These are phyloP conservation scores for Trametes polyzona DNA, from an alignment of 1,284 basidiomycete genomes.

Conservation along the genomic window DNA sequence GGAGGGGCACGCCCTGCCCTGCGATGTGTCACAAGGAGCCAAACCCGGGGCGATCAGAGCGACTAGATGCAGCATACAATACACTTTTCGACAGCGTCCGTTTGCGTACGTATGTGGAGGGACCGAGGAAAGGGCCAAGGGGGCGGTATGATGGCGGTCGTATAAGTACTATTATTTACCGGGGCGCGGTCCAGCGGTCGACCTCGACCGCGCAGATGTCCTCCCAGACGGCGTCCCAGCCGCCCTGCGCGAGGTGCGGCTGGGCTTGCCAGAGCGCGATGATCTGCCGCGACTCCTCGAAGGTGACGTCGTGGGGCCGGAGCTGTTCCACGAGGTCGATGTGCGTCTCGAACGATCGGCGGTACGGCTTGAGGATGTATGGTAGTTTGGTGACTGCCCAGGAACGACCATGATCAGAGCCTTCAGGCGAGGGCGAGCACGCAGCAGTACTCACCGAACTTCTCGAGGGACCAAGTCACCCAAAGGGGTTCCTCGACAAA, in stretches of 20 bases:
- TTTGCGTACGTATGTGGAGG: neutral
- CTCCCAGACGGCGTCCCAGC: slow-evolving; percentile 76
- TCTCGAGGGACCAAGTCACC: slow-evolving; percentile 79
- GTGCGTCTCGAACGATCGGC: slow-evolving; percentile 65
- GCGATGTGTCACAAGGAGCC: neutral
- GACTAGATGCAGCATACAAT: slow-evolving; percentile 11
- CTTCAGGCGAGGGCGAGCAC: neutral
- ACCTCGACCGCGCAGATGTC: slow-evolving; percentile 75
- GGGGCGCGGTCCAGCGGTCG: slow-evolving; percentile 61
- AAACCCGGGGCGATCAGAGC: neutral
- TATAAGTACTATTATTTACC: slow-evolving; percentile 17
- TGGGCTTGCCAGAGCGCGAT: slow-evolving; percentile 70
- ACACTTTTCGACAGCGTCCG: slow-evolving; percentile 8
- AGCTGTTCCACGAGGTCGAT: slow-evolving; percentile 58
- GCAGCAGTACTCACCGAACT: slow-evolving; percentile 57
- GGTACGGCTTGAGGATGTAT: slow-evolving; percentile 63
- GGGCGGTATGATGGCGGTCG: too few species aligned
- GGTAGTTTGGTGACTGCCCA: slow-evolving; percentile 66
- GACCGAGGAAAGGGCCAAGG: neutral
- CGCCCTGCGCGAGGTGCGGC: slow-evolving; percentile 60
- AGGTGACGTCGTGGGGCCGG: slow-evolving; percentile 65
- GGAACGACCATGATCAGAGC: neutral
- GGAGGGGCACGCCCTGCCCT: neutral
- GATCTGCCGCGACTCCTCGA: slow-evolving; percentile 65
- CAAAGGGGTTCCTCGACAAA: slow-evolving; percentile 77